phyloP scores from a whole-genome alignment of 2,329 filamentous ascomycete species.

The Ophioceras dolichostomum region DNA sequence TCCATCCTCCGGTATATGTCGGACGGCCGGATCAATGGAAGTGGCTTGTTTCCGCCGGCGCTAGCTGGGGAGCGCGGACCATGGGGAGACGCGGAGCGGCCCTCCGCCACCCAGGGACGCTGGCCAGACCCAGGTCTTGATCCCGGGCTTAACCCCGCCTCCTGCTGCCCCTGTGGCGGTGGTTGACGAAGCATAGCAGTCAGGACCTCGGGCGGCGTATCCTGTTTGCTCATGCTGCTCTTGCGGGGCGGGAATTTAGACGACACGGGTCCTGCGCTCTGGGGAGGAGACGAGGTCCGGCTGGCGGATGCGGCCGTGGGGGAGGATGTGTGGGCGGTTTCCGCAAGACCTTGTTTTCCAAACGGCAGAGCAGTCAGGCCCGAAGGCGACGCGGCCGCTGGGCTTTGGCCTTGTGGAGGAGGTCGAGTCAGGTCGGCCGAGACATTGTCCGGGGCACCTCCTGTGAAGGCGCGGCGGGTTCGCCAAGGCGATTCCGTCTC shows the following conservation, averaged over 20 bases:
- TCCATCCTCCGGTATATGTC: slow-evolving; percentile 66
- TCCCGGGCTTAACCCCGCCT: too few species aligned
- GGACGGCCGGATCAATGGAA: slow-evolving; percentile 58
- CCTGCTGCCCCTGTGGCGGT: too few species aligned
- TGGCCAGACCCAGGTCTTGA: slow-evolving; percentile 16
- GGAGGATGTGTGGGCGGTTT: too few species aligned
- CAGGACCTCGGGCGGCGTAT: too few species aligned
- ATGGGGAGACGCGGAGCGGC: slow-evolving; percentile 26
- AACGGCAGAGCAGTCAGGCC: too few species aligned
- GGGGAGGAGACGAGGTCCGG: slow-evolving; percentile 8
- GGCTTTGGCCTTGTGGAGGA: not conserved
- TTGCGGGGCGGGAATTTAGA: slow-evolving; percentile 50
- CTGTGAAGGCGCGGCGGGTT: not conserved
- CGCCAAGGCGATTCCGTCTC: not conserved
- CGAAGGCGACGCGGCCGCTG: slow-evolving; percentile 2
- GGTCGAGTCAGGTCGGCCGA: not conserved
- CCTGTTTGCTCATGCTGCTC: slow-evolving; percentile 43
- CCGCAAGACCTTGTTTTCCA: too few species aligned
- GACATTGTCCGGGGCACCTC: not conserved
- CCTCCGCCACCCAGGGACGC: slow-evolving; percentile 20
- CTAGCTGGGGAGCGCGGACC: slow-evolving; percentile 20
- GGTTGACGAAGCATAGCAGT: too few species aligned
- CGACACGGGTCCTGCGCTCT: slow-evolving; percentile 20
- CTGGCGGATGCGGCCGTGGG: not conserved
- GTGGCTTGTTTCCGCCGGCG: slow-evolving; percentile 38